Conservation (phyloP, 2,329 filamentous ascomycete species). For the Diaporthe eres region DNA sequence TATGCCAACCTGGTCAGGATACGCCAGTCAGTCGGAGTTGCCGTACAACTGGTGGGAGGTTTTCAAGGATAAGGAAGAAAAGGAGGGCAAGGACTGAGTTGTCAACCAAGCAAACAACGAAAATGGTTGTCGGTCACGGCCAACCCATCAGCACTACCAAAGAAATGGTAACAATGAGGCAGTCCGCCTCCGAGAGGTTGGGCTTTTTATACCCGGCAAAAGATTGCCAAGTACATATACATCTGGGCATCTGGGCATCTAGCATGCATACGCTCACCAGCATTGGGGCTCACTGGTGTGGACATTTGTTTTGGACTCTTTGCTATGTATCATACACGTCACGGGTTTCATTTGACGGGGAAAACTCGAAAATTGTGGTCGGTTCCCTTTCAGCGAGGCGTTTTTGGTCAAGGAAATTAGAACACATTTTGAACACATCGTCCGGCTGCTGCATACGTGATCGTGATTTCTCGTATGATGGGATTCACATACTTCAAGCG, state of each 20-base stretch:
- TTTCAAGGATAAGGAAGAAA: conserved; percentile 38
- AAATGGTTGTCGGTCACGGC: not conserved
- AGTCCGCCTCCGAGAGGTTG: conserved; percentile 13
- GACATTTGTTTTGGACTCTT: conserved; percentile 24
- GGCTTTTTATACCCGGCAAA: conserved; percentile 28
- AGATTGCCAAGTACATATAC: conserved; percentile 22
- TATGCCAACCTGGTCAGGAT: conserved; percentile 62
- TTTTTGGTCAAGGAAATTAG: conserved; percentile 22
- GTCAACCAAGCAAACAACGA: not conserved
- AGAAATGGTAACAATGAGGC: conserved; percentile 5
- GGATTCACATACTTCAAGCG: not conserved
- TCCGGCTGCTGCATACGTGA: not conserved
- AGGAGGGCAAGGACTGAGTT: conserved; percentile 15
- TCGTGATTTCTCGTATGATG: not conserved
- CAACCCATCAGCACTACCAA: not conserved
- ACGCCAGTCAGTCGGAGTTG: conserved; percentile 57
- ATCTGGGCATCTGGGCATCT: conserved; percentile 21
- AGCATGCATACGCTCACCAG: conserved; percentile 2
- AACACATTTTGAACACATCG: not conserved
- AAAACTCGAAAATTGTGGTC: conserved; percentile 23
- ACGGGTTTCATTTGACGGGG: not conserved
- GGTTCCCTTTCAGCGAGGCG: conserved; percentile 28
- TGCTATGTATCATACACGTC: conserved; percentile 26
- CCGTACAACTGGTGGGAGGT: conserved; percentile 50
- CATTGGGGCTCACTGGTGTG: not conserved